These are phyloP conservation scores for Aspergillus thermomutatus DNA, from an alignment of 2,329 filamentous ascomycete genomes.

Conservation along the genomic window DNA sequence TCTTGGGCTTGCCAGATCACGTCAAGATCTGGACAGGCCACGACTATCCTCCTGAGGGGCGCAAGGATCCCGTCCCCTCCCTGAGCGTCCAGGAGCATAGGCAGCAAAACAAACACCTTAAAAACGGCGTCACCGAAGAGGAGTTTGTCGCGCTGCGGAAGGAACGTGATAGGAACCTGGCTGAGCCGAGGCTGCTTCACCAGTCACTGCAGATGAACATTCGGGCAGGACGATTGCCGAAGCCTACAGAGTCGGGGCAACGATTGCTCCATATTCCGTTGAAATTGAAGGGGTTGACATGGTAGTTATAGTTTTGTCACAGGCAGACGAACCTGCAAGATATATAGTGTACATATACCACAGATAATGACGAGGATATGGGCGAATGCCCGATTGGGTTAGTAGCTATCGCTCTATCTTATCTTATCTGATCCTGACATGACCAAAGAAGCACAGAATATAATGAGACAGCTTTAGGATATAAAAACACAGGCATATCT, in stretches of 20 bases:
- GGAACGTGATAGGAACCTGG: slow-evolving; percentile 44
- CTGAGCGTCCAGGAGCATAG: slow-evolving; percentile 48
- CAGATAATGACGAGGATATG: no score
- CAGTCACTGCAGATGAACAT: slow-evolving; percentile 54
- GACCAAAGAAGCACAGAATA: no score
- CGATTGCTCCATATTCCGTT: slow-evolving; percentile 31
- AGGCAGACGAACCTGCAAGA: no score
- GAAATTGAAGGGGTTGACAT: slow-evolving; percentile 20
- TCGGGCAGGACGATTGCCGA: slow-evolving; percentile 46
- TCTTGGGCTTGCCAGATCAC: slow-evolving; percentile 44
- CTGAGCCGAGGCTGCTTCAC: slow-evolving; percentile 48
- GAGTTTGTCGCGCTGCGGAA: slow-evolving; percentile 46
- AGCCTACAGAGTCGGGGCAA: slow-evolving; percentile 17
- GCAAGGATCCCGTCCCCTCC: slow-evolving; percentile 37
- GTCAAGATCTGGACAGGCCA: slow-evolving; percentile 54
- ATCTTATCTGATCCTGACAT: no score
- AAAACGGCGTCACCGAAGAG: slow-evolving; percentile 38
- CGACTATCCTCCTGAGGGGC: slow-evolving; percentile 48
- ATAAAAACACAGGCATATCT: no score
- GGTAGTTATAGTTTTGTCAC: slow-evolving; percentile 19
- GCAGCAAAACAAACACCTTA: slow-evolving; percentile 49
- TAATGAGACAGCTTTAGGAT: no score
- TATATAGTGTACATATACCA: neutral
- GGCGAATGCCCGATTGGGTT: no score
- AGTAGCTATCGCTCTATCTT: no score